Conservation (phyloP, 1,284 basidiomycete genomes). For the Coriolopsis trogii region DNA sequence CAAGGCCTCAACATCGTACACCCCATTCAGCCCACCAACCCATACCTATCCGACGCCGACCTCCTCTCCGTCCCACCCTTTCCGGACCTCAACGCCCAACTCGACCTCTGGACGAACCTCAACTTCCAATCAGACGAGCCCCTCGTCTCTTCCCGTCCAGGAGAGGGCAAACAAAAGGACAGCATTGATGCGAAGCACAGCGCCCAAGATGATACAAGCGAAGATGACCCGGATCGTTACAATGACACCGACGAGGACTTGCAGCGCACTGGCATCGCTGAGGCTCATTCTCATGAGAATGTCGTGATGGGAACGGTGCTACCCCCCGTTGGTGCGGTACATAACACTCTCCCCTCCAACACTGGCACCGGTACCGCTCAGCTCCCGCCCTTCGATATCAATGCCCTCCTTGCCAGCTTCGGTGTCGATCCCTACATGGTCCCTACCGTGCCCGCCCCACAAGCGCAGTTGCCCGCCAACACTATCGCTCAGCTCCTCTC, state of each 20-base stretch:
- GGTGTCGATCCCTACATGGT: conserved; percentile 59
- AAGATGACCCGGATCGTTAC: conserved; percentile 35
- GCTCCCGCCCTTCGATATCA: conserved; percentile 51
- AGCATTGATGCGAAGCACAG: conserved; percentile 20
- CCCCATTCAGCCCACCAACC: conserved; percentile 43
- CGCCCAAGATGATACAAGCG: conserved; percentile 35
- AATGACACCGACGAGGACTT: conserved; percentile 48
- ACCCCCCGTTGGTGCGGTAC: conserved; percentile 28
- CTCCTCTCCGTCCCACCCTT: conserved; percentile 63
- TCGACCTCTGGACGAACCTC: conserved; percentile 84
- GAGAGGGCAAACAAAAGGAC: conserved; percentile 23
- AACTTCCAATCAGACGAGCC: conserved; percentile 79
- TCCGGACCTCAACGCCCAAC: conserved; percentile 75
- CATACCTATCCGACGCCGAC: conserved; percentile 52
- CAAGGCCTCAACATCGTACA: conserved; percentile 81
- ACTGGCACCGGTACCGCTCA: conserved; percentile 1
- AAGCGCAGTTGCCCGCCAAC: conserved; percentile 41
- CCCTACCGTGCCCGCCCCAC: conserved; percentile 35
- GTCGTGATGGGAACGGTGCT: conserved; percentile 49
- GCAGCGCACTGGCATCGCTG: conserved; percentile 49
- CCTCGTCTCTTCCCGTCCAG: conserved; percentile 30
- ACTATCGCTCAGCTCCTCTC: conserved; percentile 70
- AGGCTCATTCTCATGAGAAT: conserved; percentile 59
- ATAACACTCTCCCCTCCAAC: conserved; percentile 19
- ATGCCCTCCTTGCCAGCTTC: conserved; percentile 59